Base-by-base conservation (phyloP, 257 asterid genomes). In the Capsicum chinense region DNA sequence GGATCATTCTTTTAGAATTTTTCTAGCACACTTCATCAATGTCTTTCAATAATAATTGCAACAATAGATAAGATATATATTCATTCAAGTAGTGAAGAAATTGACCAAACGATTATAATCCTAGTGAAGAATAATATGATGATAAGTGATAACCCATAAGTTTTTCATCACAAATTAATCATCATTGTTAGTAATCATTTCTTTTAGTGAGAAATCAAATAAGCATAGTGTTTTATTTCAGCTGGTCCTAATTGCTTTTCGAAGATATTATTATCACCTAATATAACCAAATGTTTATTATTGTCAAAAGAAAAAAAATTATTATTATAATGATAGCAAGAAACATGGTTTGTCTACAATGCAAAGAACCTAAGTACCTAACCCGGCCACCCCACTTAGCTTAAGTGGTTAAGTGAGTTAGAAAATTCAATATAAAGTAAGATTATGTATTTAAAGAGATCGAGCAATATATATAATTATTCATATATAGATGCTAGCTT, bases 141-240 rank as follows among this genome's bases (percentile, higher is more conserved):
- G 78, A 81, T 60, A 33, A 7, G 63, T 63, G 78, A 81, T 60
- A 33, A 7, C 0, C 15, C 8, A 62, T 33, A 54, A 62, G 50
- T 26, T 81, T 62, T 78, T 47, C 59, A 4, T 47, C 59, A 4
- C 78, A 47, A 81, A 81, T 78, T 52, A 62, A 81, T 52, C 37
- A 62, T 81, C 50, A 81, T 63, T 33, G 14, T 81, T 63, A 52
- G 9, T 47, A 81, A 63, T 81, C 84, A 14, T 63, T 47, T 81
- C 7, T 81, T 56, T 56, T 21, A 4, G 9, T 33, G 62, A 42
- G 81, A 44, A 14, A 47, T 33, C 12, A 44, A 39, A 39, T 39
- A 3, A 10, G 15, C n/a, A 17, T 26, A 3, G 44, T 42, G 19
- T 47, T 47, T 81, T 17, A 15, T 80, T 56, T 57, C 35, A 35